A percentile compares a stretch with the other conserved stretches of the same genome.
Conservation (phyloP, 345 rosid species). For the Euphorbia tirucalli region DNA sequence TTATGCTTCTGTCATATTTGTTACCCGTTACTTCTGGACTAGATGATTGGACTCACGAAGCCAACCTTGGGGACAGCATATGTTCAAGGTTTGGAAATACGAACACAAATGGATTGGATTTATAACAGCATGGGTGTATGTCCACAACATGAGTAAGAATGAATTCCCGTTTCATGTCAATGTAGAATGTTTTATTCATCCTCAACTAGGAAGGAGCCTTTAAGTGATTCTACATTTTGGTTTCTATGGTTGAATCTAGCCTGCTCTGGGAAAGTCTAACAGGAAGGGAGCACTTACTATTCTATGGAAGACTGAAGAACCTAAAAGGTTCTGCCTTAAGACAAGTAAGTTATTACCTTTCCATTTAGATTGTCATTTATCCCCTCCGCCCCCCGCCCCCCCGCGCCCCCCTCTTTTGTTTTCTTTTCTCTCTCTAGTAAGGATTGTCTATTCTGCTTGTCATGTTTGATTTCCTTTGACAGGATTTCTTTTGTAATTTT, state of each 20-base stretch:
- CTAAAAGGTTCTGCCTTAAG: constrained; percentile 69
- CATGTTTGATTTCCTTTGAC: background rate
- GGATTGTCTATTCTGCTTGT: background rate
- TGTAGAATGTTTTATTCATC: constrained; percentile 1
- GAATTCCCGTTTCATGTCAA: constrained; percentile 9
- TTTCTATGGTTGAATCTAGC: constrained; percentile 36
- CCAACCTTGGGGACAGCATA: constrained; percentile 76
- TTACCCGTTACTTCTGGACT: constrained; percentile 18
- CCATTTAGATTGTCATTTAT: too few relatives aligned
- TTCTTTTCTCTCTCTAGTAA: background rate
- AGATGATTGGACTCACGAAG: constrained; percentile 91
- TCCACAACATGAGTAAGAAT: constrained; percentile 87
- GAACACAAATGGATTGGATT: constrained; percentile 66
- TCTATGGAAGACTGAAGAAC: constrained; percentile 96
- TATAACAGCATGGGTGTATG: constrained; percentile 95
- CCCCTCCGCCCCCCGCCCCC: too few relatives aligned
- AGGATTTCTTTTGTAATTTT: background rate
- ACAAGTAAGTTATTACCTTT: constrained; percentile 45
- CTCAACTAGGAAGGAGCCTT: background rate
- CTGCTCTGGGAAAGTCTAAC: constrained; percentile 91
- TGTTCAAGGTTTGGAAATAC: constrained; percentile 69
- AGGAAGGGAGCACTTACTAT: constrained; percentile 83
- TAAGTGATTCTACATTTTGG: background rate
- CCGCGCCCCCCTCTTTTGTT: too few relatives aligned
- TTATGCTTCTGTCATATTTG: background rate